Evolutionary conservation across 768 basidiomycete genomes (phyloP).

Genomic region (Russula olivacea): DNA sequence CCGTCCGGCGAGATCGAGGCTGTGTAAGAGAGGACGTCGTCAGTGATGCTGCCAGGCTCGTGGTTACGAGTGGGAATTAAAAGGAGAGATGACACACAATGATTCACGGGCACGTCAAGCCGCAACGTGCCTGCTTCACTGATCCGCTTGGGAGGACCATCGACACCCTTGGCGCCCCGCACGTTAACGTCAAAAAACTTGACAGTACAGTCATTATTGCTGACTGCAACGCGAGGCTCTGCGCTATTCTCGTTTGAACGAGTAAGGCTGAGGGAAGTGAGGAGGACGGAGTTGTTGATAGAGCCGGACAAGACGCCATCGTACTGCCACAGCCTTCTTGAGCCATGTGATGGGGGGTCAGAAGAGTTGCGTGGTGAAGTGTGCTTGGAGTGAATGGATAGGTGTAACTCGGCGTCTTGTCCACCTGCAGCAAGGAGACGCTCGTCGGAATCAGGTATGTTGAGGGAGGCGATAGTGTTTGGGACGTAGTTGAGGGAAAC

Average conservation of each 20-base stretch:
- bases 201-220: slow-evolving; percentile 81
- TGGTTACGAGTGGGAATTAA: neutral
- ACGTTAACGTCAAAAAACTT: slow-evolving; percentile 74
- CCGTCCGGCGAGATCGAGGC: slow-evolving; percentile 90
- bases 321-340: slow-evolving; percentile 45
- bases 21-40: slow-evolving; percentile 30
- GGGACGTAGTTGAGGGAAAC: slow-evolving; percentile 53
- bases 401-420: slow-evolving; percentile 64
- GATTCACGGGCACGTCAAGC: slow-evolving; percentile 71
- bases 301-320: slow-evolving; percentile 52
- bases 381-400: slow-evolving; percentile 43
- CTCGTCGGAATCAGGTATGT: slow-evolving; percentile 44
- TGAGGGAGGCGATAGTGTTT: slow-evolving; percentile 57
- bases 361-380: slow-evolving; percentile 15
- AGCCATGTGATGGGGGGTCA: slow-evolving; percentile 11
- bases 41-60: neutral
- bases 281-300: slow-evolving; percentile 75
- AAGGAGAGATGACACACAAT: slow-evolving; percentile 48
- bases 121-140: slow-evolving; percentile 47
- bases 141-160: slow-evolving; percentile 38
- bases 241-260: slow-evolving; percentile 55
- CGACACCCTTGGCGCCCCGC: slow-evolving; percentile 33
- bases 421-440: slow-evolving; percentile 73
- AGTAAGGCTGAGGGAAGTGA: slow-evolving; percentile 58
- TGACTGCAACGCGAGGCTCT: slow-evolving; percentile 73